These are phyloP conservation scores for Aureobasidium mangrovei DNA, from an alignment of 2,329 filamentous ascomycete genomes.

Conservation along the genomic window DNA sequence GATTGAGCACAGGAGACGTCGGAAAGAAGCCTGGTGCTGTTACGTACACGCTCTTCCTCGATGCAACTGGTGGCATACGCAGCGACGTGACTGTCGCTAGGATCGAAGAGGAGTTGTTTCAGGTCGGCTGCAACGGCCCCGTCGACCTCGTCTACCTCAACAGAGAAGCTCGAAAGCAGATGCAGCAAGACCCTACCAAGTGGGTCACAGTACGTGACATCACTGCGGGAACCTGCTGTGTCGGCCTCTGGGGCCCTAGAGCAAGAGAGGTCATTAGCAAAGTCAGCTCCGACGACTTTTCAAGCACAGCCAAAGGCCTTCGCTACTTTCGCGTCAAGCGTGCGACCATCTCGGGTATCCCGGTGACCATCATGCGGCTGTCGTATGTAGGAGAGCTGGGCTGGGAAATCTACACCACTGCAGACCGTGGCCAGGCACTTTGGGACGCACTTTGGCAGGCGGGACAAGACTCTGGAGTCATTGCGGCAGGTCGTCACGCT, in stretches of 20 bases:
- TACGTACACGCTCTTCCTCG: conserved; percentile 49
- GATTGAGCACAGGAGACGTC: conserved; percentile 44
- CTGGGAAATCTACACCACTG: conserved; percentile 54
- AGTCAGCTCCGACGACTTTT: conserved; percentile 40
- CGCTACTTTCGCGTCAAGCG: conserved; percentile 44
- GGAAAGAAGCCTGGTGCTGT: conserved; percentile 41
- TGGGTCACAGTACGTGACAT: conserved; percentile 49
- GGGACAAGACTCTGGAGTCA: conserved; percentile 46
- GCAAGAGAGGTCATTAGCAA: conserved; percentile 43
- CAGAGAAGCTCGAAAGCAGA: conserved; percentile 44
- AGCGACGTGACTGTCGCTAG: conserved; percentile 51
- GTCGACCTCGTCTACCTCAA: conserved; percentile 47
- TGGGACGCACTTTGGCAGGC: conserved; percentile 52
- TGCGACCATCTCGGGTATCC: conserved; percentile 45
- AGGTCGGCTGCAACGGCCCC: conserved; percentile 49
- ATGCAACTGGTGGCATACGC: conserved; percentile 44
- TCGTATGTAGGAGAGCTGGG: conserved; percentile 55
- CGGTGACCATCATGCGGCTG: conserved; percentile 47
- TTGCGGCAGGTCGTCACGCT: conserved; percentile 50
- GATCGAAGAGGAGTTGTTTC: conserved; percentile 42
- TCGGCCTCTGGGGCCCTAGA: conserved; percentile 55
- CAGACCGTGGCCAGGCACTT: conserved; percentile 48
- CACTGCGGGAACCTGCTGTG: conserved; percentile 51
- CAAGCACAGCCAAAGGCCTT: conserved; percentile 33
- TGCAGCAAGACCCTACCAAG: conserved; percentile 30